phyloP scores from a whole-genome alignment of 2,329 filamentous ascomycete species.

The Lojkania enalia region DNA sequence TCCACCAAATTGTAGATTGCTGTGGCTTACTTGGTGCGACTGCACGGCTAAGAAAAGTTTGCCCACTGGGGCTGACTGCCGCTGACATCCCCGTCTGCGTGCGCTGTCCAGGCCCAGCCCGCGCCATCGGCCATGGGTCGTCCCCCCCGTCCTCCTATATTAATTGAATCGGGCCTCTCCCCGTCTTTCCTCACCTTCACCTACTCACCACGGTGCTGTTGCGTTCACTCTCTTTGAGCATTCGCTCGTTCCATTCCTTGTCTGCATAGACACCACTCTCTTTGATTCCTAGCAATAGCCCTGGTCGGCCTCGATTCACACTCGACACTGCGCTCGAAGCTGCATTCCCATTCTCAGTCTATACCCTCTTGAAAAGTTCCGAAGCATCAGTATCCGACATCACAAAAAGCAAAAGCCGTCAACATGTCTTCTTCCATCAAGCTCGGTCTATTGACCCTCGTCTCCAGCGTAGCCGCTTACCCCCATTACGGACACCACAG shows the following conservation, averaged over 20 bases:
- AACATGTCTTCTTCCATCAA: slow-evolving; percentile 42
- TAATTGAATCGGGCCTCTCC: slow-evolving; percentile 28
- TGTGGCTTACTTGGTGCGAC: slow-evolving; percentile 27
- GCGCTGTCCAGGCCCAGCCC: slow-evolving; percentile 18
- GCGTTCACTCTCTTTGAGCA: slow-evolving; percentile 46
- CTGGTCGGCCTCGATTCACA: slow-evolving; percentile 46
- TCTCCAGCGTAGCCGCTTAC: slow-evolving; percentile 44
- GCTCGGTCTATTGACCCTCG: slow-evolving; percentile 50
- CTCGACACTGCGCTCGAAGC: slow-evolving; percentile 43
- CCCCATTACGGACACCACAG: slow-evolving; percentile 38
- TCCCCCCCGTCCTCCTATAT: slow-evolving; percentile 32
- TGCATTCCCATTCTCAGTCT: slow-evolving; percentile 29
- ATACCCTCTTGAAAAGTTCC: slow-evolving; percentile 13
- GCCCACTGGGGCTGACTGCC: slow-evolving; percentile 20
- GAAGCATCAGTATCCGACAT: slow-evolving; percentile 17
- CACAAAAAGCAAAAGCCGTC: slow-evolving; percentile 29
- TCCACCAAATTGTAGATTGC: slow-evolving; percentile 16
- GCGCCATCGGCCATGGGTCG: slow-evolving; percentile 4
- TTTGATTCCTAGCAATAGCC: slow-evolving; percentile 44
- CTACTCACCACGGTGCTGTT: slow-evolving; percentile 36
- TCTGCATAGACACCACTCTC: slow-evolving; percentile 40
- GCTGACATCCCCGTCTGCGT: slow-evolving; percentile 16
- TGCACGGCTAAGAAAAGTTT: slow-evolving; percentile 30
- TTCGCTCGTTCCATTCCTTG: slow-evolving; percentile 48
- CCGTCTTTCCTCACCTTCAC: slow-evolving; percentile 26